Percentiles rank a stretch among this genome's conserved stretches.
Conservation (phyloP, 2,329 filamentous ascomycete species). For the Magnaporthiopsis incrustans region DNA sequence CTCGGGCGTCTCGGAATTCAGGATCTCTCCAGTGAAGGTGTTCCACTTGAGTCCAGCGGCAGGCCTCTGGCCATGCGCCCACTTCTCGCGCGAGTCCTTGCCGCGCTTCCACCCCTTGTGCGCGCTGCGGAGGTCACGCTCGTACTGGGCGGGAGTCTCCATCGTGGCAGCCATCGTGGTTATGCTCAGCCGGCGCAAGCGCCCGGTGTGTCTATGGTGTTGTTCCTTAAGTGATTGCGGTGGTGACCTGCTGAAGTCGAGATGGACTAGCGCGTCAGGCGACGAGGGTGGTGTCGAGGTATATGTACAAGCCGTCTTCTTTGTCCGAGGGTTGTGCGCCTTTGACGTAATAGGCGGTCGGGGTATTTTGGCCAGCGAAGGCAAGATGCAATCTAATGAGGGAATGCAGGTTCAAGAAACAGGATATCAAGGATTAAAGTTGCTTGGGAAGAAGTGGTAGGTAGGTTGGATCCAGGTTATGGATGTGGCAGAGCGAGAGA, state of each 20-base stretch:
- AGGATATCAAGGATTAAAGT: background rate
- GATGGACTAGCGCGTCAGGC: background rate
- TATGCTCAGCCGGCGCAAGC: background rate
- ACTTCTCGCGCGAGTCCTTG: constrained; percentile 35
- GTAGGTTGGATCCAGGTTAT: background rate
- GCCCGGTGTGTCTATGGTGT: background rate
- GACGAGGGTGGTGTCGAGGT: background rate
- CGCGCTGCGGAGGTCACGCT: constrained; percentile 36
- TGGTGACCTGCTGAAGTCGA: background rate
- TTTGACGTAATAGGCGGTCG: background rate
- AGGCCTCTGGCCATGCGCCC: constrained; percentile 29
- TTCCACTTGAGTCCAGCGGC: constrained; percentile 19
- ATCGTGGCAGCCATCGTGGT: constrained; percentile 18
- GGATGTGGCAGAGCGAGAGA: background rate
- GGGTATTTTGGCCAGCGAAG: background rate
- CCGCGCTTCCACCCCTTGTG: constrained; percentile 33
- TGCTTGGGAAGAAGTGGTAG: background rate
- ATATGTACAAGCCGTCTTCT: background rate
- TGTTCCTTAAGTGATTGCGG: background rate
- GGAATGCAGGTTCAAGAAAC: no score
- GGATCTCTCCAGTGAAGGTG: constrained; percentile 10
- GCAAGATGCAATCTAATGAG: background rate
- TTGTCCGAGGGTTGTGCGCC: background rate
- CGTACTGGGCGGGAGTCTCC: constrained; percentile 19
- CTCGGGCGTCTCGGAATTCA: constrained; percentile 10